Evolutionary conservation across 164 flowering plant species (phyloP).

Genomic region (Echeveria elegans): DNA sequence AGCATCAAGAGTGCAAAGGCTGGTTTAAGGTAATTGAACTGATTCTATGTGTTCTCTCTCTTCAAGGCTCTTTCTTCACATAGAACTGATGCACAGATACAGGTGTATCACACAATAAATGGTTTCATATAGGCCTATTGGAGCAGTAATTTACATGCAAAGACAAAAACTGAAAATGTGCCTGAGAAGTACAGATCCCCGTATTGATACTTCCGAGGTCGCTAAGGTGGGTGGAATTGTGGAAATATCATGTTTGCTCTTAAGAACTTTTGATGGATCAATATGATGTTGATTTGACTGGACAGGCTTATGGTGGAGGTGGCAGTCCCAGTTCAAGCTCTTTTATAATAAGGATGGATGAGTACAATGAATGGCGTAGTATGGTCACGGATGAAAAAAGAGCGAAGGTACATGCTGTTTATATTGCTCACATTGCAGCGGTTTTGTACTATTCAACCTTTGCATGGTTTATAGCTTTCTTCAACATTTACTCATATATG

Average conservation of each 20-base stretch:
- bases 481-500: background rate
- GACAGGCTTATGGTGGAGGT: constrained; percentile 94
- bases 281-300: constrained; percentile 8
- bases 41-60: background rate
- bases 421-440: background rate
- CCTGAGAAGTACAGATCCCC: constrained; percentile 61
- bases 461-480: background rate
- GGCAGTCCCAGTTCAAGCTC: constrained; percentile 75
- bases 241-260: background rate
- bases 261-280: background rate
- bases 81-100: background rate
- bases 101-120: background rate
- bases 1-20: constrained; percentile 68
- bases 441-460: no score
- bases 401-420: constrained; percentile 11
- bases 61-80: background rate
- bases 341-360: constrained; percentile 91
- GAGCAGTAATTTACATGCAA: constrained; percentile 85
- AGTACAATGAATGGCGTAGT: constrained; percentile 67
- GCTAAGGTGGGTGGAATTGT: constrained; percentile 55
- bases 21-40: constrained; percentile 65
- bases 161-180: constrained; percentile 12
- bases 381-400: constrained; percentile 9
- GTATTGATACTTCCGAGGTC: constrained; percentile 81
- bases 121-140: constrained; percentile 69